Evolutionary conservation across 768 basidiomycete genomes (phyloP), one percentile per base, ranked within the genome.

Genomic region (Pisolithus microcarpus): DNA sequence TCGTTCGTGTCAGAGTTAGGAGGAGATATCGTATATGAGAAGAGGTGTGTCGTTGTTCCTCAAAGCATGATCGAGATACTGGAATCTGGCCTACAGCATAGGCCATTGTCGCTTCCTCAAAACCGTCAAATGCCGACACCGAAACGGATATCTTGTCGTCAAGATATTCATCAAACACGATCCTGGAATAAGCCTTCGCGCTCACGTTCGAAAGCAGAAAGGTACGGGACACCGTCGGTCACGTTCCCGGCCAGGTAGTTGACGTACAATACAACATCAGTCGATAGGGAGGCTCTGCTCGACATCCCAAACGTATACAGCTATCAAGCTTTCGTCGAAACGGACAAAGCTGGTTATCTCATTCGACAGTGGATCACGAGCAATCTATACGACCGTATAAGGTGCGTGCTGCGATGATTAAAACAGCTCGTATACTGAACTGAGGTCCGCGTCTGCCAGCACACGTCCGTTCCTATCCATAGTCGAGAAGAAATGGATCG

Each of bases 401-500:
- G 94, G 94, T 92, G 53, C 49, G 82, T 46, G n/a, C 45, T 43
- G 18, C 40, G 6, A 7, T 43, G 4, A 4, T 7, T 23, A 21
- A 23, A 9, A 5, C n/a, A 7, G 9, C 37, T 16, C 49, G 5
- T 44, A 28, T 40, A 23, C 26, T 24, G 26, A 45, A 31, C 47
- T 49, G 46, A 34, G 50, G 8, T 42, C 40, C 40, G 43, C 2
- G 37, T 42, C 7, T 6, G 9, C 1, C 59, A 99, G 96, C 63
- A 98, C 94, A 2, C 89, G 95, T 34, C 96, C 96, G 4, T 99
- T 98, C 70, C 75, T 99, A 38, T 86, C 82, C 54, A 66, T 75
- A 54, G 78, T 98, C 21, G 96, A 99, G 74, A 98, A 98, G 78
- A 91, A 91, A 64, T 99, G 95, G 96, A 91, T 98, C 52, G 84